phyloP scores from a whole-genome alignment of 495 filamentous ascomycete species.

The Glonium stellatum region DNA sequence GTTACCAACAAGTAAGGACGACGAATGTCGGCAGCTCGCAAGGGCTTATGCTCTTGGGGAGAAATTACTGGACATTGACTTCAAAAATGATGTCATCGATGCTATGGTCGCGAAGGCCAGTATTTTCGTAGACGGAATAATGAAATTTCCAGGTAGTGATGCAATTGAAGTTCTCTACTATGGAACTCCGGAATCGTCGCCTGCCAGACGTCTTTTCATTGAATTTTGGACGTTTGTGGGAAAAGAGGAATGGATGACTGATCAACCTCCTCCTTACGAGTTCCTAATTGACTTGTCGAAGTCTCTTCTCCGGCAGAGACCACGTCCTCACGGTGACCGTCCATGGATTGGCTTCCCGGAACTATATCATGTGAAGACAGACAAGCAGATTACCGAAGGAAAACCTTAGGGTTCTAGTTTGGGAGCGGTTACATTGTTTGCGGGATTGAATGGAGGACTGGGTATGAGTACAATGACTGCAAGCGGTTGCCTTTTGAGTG shows the following conservation, averaged over 20 bases:
- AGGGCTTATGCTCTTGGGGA: conserved; percentile 12
- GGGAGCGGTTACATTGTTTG: no score
- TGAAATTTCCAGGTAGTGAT: background rate
- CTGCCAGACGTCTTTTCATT: conserved; percentile 1
- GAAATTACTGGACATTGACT: conserved; percentile 2
- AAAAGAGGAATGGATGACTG: background rate
- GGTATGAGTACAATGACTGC: no score
- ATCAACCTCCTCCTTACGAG: no score
- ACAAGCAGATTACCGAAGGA: no score
- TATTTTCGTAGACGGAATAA: background rate
- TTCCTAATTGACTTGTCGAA: no score
- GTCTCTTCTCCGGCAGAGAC: no score
- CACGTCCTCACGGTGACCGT: no score
- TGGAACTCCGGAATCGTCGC: background rate
- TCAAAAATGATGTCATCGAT: conserved; percentile 11
- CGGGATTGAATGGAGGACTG: no score
- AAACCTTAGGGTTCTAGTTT: no score
- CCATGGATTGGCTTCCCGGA: no score
- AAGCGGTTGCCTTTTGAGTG: no score
- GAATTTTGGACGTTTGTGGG: conserved; percentile 1
- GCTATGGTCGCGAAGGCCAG: background rate
- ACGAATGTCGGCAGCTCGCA: background rate
- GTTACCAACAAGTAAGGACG: background rate
- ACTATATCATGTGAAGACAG: no score
- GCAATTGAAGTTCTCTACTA: conserved; percentile 4